Evolutionary conservation across 768 basidiomycete genomes (phyloP).

Genomic region (Trametes cubensis): DNA sequence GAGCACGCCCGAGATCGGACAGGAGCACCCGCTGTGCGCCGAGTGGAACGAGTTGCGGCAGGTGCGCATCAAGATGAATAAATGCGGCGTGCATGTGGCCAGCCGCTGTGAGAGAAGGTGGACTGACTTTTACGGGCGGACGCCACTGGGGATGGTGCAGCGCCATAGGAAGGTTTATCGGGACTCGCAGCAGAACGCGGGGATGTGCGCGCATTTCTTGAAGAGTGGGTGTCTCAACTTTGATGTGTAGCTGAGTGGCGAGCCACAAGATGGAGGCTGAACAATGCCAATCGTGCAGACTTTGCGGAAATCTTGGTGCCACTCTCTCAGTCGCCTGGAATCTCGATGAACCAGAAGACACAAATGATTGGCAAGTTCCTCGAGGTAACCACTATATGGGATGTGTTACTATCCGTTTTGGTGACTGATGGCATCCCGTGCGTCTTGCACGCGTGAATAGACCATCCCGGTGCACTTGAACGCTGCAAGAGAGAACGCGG

Average conservation of each 20-base stretch:
- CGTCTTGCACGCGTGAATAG: slow-evolving; percentile 8
- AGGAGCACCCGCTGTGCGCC: slow-evolving; percentile 24
- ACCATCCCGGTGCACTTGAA: slow-evolving; percentile 32
- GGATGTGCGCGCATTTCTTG: slow-evolving; percentile 31
- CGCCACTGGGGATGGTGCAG: slow-evolving; percentile 7
- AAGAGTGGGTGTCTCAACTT: slow-evolving; percentile 25
- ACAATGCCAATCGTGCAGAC: slow-evolving; percentile 14
- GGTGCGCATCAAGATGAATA: too few relatives aligned
- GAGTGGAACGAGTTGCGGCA: slow-evolving; percentile 33
- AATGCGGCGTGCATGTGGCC: too few relatives aligned
- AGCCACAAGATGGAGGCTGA: not conserved
- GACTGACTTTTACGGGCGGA: not conserved
- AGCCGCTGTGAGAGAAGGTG: not conserved
- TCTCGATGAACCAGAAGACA: slow-evolving; percentile 27
- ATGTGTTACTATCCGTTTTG: not conserved
- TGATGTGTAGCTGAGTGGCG: too few relatives aligned
- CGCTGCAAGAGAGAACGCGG: slow-evolving; percentile 24
- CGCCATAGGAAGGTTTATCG: slow-evolving; percentile 31
- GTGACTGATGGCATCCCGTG: not conserved
- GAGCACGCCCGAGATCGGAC: slow-evolving; percentile 31
- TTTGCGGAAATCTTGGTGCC: slow-evolving; percentile 33
- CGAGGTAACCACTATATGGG: slow-evolving; percentile 17
- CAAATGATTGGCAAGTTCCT: slow-evolving; percentile 35
- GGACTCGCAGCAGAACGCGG: slow-evolving; percentile 33
- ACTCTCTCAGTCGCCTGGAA: slow-evolving; percentile 26